Percentiles rank a stretch among this genome's conserved stretches.
These are phyloP conservation scores for Vitis hybrid DNA, from an alignment of 177 flowering plant species.

Conservation along the genomic window DNA sequence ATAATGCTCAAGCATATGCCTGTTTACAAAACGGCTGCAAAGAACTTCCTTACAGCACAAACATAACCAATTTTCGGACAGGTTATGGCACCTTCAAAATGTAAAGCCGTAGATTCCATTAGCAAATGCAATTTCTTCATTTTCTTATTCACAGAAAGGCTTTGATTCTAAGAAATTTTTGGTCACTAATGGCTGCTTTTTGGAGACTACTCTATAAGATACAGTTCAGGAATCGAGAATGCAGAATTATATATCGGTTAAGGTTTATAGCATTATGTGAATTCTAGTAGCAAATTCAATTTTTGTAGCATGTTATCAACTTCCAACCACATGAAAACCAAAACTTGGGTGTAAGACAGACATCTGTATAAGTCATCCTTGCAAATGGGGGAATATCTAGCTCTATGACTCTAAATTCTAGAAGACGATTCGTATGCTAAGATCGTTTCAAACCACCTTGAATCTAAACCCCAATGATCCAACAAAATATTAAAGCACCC, in stretches of 20 bases:
- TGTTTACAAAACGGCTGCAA: slow-evolving; percentile 87
- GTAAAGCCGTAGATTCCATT: neutral
- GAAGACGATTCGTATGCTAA: too few relatives aligned
- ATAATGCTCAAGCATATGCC: slow-evolving; percentile 85
- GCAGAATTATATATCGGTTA: neutral
- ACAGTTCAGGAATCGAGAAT: neutral
- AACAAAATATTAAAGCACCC: too few relatives aligned
- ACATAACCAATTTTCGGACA: slow-evolving; percentile 84
- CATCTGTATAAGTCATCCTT: too few relatives aligned
- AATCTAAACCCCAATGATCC: too few relatives aligned
- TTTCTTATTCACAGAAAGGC: neutral
- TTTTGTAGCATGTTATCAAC: too few relatives aligned
- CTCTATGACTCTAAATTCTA: too few relatives aligned
- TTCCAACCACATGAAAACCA: too few relatives aligned
- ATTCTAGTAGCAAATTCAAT: too few relatives aligned
- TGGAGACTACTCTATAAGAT: too few relatives aligned
- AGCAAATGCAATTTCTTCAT: neutral
- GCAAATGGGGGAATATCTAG: too few relatives aligned
- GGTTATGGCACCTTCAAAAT: slow-evolving; percentile 60
- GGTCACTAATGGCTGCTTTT: neutral
- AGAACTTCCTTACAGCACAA: slow-evolving; percentile 79
- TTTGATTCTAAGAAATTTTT: neutral
- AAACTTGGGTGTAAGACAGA: too few relatives aligned
- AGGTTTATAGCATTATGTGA: neutral
- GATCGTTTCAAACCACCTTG: too few relatives aligned